phyloP scores from a whole-genome alignment of 2,329 filamentous ascomycete species.

The Diaporthe citri region DNA sequence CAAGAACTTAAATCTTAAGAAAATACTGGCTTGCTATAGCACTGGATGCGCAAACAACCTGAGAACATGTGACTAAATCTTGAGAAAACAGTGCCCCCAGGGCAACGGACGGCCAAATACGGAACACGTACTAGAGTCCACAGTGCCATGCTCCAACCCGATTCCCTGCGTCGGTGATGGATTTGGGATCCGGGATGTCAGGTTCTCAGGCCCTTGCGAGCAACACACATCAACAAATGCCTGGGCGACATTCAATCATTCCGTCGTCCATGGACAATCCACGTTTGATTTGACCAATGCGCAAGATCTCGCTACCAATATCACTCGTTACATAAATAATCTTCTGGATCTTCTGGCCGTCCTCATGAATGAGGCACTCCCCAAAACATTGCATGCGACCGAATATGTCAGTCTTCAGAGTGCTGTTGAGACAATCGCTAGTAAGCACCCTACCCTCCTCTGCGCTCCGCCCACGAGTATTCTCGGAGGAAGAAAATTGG shows the following conservation, averaged over 20 bases:
- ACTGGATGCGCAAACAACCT: not conserved
- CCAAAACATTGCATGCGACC: not conserved
- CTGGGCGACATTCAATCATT: not conserved
- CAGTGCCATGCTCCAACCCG: slow-evolving; percentile 17
- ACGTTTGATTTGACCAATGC: not conserved
- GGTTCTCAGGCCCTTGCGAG: not conserved
- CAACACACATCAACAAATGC: not conserved
- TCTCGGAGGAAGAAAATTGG: not conserved
- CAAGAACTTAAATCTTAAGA: not conserved
- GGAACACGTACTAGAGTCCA: not conserved
- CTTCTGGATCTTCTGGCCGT: not conserved
- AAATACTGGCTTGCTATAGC: not conserved
- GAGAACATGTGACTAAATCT: not conserved
- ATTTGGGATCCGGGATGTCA: not conserved
- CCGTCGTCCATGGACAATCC: not conserved
- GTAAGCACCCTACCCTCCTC: not conserved
- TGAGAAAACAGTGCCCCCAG: slow-evolving; percentile 1
- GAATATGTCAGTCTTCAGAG: not conserved
- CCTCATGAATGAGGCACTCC: not conserved
- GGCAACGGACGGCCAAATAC: not conserved
- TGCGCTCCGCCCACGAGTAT: not conserved
- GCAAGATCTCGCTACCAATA: not conserved
- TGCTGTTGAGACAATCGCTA: not conserved
- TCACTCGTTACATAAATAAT: not conserved
- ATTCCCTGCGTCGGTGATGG: not conserved